phyloP scores from a whole-genome alignment of 768 basidiomycete species.

The Tremella yokohamensis region DNA sequence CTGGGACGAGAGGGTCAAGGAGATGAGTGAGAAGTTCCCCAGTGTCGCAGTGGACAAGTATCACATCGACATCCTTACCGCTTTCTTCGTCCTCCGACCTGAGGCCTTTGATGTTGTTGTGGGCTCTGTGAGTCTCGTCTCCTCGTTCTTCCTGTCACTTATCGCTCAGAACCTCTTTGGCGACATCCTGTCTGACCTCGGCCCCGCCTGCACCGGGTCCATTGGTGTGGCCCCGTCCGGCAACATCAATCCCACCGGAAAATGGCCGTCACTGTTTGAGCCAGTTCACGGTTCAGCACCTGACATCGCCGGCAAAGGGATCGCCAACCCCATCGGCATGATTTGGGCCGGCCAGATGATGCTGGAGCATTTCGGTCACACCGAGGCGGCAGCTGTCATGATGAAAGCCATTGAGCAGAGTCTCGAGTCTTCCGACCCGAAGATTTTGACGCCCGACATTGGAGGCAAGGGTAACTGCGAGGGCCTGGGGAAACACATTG shows the following conservation, averaged over 20 bases:
- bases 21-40: conserved; percentile 13
- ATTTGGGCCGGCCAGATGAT: conserved; percentile 59
- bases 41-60: conserved; percentile 21
- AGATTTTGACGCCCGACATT: conserved; percentile 77
- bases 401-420: conserved; percentile 73
- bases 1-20: conserved; percentile 18
- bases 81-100: conserved; percentile 24
- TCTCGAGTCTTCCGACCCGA: conserved; percentile 69
- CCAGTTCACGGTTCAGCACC: conserved; percentile 90
- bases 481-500: conserved; percentile 23
- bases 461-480: conserved; percentile 64
- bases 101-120: conserved; percentile 23
- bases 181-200: conserved; percentile 61
- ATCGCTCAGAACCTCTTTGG: conserved; percentile 54
- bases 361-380: conserved; percentile 60
- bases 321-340: conserved; percentile 94
- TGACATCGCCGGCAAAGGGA: conserved; percentile 63
- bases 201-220: conserved; percentile 58
- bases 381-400: conserved; percentile 70
- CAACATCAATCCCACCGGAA: conserved; percentile 54
- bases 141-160: not conserved
- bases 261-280: conserved; percentile 48
- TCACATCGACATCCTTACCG: conserved; percentile 24
- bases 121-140: conserved; percentile 7
- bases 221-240: conserved; percentile 61